These are phyloP conservation scores for Hymenotorrendiella dingleyae DNA, from an alignment of 2,329 filamentous ascomycete genomes.

Conservation along the genomic window DNA sequence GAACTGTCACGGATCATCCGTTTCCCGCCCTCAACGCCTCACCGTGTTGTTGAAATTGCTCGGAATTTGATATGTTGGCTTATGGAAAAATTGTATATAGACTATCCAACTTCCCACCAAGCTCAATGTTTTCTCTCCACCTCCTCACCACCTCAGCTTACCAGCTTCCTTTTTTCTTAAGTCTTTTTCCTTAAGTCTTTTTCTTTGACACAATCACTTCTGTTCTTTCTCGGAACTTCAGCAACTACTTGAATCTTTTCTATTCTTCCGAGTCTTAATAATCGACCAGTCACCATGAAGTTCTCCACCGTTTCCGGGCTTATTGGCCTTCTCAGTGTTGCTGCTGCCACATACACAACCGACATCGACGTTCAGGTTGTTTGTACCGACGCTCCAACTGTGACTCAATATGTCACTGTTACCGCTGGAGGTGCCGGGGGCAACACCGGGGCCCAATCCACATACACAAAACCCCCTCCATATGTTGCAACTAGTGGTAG, in stretches of 20 bases:
- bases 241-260: not conserved
- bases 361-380: slow-evolving; percentile 10
- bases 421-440: slow-evolving; percentile 3
- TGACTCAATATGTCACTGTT: slow-evolving; percentile 13
- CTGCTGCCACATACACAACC: slow-evolving; percentile 10
- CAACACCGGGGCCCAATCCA: not conserved
- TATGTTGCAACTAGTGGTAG: slow-evolving; percentile 5
- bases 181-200: slow-evolving; percentile 10
- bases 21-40: no score
- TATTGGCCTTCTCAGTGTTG: slow-evolving; percentile 10
- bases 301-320: slow-evolving; percentile 16
- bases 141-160: slow-evolving; percentile 9
- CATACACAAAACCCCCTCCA: not conserved
- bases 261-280: not conserved
- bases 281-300: slow-evolving; percentile 17
- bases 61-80: no score
- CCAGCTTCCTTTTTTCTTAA: slow-evolving; percentile 10
- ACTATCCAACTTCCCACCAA: not conserved
- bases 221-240: slow-evolving; percentile 6
- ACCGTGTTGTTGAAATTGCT: no score
- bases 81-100: no score
- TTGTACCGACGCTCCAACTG: slow-evolving; percentile 14
- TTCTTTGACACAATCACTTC: slow-evolving; percentile 16
- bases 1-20: not conserved
- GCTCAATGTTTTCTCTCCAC: slow-evolving; percentile 2